Evolutionary conservation across 2,329 filamentous ascomycete species (phyloP).

Genomic region (Trichoderma pleuroti): DNA sequence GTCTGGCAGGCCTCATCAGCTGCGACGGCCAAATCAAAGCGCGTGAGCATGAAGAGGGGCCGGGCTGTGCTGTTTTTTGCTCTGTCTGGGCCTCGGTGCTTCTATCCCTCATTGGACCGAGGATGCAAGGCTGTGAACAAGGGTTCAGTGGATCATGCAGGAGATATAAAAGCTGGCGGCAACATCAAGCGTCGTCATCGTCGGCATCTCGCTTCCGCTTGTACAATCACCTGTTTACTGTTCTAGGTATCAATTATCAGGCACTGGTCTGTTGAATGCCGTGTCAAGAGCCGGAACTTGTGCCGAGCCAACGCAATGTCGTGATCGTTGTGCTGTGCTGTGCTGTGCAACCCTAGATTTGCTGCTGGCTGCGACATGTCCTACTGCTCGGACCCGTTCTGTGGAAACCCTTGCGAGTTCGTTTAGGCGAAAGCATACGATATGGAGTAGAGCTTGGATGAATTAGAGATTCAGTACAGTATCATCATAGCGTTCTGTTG

Average conservation of each 20-base stretch:
- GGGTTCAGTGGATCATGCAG: neutral
- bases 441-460: neutral
- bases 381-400: neutral
- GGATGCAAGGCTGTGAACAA: neutral
- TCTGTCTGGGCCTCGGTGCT: neutral
- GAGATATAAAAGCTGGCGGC: neutral
- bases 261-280: neutral
- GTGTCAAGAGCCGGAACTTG: neutral
- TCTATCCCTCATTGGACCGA: neutral
- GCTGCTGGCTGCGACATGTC: too few relatives aligned
- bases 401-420: neutral
- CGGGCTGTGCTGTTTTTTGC: neutral
- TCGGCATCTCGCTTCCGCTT: neutral
- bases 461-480: neutral
- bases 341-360: neutral
- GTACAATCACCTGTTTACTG: neutral
- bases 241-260: neutral
- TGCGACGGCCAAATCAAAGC: conserved; percentile 6
- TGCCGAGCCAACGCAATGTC: neutral
- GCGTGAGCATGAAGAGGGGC: neutral
- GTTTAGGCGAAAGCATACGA: neutral
- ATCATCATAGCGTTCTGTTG: neutral
- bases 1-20: neutral
- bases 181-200: neutral
- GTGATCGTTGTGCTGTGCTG: neutral